Evolutionary conservation across 257 asterid species (phyloP), one percentile per base, ranked within the genome.

Genomic region (Solanum lycopersicoides): DNA sequence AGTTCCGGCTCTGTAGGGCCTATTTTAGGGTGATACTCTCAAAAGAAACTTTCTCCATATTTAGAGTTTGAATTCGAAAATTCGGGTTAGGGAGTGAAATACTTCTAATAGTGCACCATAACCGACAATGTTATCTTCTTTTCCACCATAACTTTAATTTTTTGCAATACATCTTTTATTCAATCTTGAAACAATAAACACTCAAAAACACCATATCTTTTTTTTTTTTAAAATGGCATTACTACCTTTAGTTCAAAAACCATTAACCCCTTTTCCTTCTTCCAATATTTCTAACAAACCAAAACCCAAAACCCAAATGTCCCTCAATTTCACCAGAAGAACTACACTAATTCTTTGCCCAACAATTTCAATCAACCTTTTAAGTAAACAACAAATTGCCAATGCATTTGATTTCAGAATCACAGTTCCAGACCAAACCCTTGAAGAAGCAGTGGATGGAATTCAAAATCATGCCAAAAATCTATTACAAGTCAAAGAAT

Each of bases 361-460:
- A 56, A 50, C 86, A 59, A 60, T 90, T 34, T 83, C 91, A 2
- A 16, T 90, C 44, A 45, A 72, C 41, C 72, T 87, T 85, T 68
- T 74, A 77, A 23, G 35, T n/a, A 65, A 28, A 20, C 56, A 37
- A 82, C 44, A 45, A 82, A 74, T 35, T 25, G 90, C 89, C 4
- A 85, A 66, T 23, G 97, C 94, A 50, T 77, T 94, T 68, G 97
- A 95, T 76, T 90, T 95, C 71, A 69, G 96, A 82, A 59, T 95
- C 88, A 93, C 96, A 9, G 90, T 89, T 9, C 97, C 98, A 15
- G 96, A 95, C 77, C 98, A 95, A 84, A 91, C 94, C 60, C 74
- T 92, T 5, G 91, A 94, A 60, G 96, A 95, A 86, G 98, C 97
- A 15, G 92, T 90, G 82, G 66, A 86, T 25, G 92, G 90, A 73